Evolutionary conservation across 345 rosid species (phyloP), one percentile per base, ranked within the genome.

Genomic region (Camelina sativa): DNA sequence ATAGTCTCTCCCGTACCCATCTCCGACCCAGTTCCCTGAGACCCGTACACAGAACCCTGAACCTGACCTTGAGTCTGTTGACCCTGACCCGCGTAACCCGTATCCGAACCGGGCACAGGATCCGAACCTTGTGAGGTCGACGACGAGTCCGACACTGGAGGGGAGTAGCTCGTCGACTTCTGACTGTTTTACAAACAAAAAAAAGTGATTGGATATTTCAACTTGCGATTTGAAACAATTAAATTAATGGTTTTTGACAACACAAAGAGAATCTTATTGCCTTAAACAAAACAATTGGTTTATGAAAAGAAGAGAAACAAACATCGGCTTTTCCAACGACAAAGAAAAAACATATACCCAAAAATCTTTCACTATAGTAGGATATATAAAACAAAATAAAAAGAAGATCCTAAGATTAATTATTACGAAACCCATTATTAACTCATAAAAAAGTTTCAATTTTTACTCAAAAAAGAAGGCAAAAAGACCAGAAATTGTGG

Each of bases 91-190:
- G 78, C 37, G 51, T 69, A 72, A 32, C 78, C 78, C 5, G 80
- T 11, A 6, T 73, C 80, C 16, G 86, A 50, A 54, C 81, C 89
- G 50, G 56, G 77, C 50, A 76, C 71, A 2, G 80, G 71, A 16
- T 74, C 80, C 10, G 73, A 65, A 41, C 79, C 85, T 66, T 84
- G 85, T 53, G 91, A 41, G 52, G 85, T 47, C 5, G 80, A 73
- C 8, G 84, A 28, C 43, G 80, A 65, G 28, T 71, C 84, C 10
- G 85, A 48, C 47, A 61, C 17, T 17, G 98, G 90, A 8, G 95
- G 52, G 28, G 97, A 12, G 54, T 86, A 84, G 73, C 88, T 85
- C 7, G 96, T 66, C 6, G 98, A 87, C 80, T 91, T 94, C 77
- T 94, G 91, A 79, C 98, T 89, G 90, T 52, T 1, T 1, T 2